Base-by-base conservation (phyloP, 768 basidiomycete species). In the Pleurotus citrinopileatus region DNA sequence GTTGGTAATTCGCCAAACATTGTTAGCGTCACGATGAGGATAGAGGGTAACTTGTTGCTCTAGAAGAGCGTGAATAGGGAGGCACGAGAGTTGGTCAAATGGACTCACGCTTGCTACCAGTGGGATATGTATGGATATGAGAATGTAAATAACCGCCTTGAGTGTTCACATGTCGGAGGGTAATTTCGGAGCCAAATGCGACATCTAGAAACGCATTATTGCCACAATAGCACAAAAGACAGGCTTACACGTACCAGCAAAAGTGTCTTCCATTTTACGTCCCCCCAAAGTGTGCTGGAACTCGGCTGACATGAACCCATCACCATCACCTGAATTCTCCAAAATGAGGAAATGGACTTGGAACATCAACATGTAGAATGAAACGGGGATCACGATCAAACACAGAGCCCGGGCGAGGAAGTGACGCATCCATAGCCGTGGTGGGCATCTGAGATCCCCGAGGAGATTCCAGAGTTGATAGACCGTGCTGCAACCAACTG, bases 41-140 rank as follows among this genome's bases (percentile, higher is more conserved):
- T 99, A 99, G n/a, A 99, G 84, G 0, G 97, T 98, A 57, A 99
- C 79, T 73, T 99, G 97, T 82, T 99, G 97, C 65, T 99, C 95
- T 98, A 56, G 3, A 36, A 44, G 28, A 36, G 10, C 32, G 22
- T 46, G 22, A 55, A 37, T 44, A 8, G 51, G n/a, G 58, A 27
- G 55, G 38, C 28, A 27, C 12, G 53, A 1, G 34, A 20, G 13
- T 12, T 2, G 38, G 17, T 28, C 27, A 27, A 22, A 12, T 42
- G 7, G 63, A 65, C 29, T 63, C 69, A 97, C 95, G 97, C 69
- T 89, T 81, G 65, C 89, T 93, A 22, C 97, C 97, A 28, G 77
- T 80, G 0, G 96, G 97, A 64, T 96, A 99, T 48, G 81, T 83
- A 65, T 96, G 93, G 1, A 81, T 55, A 70, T 99, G 97, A 0